Evolutionary conservation across 345 rosid species (phyloP), one percentile per base, ranked within the genome.

Genomic region (Cardamine resedifolia): DNA sequence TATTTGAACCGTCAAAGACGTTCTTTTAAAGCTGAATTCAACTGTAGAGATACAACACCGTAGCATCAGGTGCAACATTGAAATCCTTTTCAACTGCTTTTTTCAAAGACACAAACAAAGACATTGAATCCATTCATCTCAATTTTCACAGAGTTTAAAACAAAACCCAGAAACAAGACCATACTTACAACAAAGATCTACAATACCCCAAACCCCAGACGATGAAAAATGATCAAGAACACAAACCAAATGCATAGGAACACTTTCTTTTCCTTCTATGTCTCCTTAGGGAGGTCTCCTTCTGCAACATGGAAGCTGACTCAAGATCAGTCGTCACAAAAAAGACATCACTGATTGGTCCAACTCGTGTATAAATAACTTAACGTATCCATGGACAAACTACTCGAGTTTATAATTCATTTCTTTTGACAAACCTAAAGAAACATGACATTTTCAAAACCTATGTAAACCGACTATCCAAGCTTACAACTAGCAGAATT

Each of bases 121-220:
- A 52, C 74, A 68, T 26, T 1, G 56, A 75, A 41, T 68, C 57
- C 79, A 75, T 45, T 68, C 27, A 68, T 68, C 58, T 44, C 74
- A 64, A 56, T 5, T 65, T 45, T 39, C 77, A 52, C 53, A 56
- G n/a, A 56, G 41, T 45, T 64, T 10, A 24, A 44, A 31, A 45
- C 57, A 53, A 61, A 27, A 28, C 67, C 31, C 33, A 26, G 43
- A 66, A 26, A 64, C 72, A 66, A 51, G 74, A 69, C 74, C 43
- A 68, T 68, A 69, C 70, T 75, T 75, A 62, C 79, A 75, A 75
- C 51, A 3, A 24, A 44, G 68, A 75, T 52, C 39, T 49, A 68
- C 6, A 60, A 64, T 14, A 73, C 48, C 21, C 66, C 53, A 36
- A 56, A 41, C 56, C 34, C 61, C 34, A 58, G 43, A 73, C 1